A percentile compares a stretch with the other conserved stretches of the same genome.
phyloP scores from a whole-genome alignment of 2,329 filamentous ascomycete species.

The Microsporum ferrugineum region DNA sequence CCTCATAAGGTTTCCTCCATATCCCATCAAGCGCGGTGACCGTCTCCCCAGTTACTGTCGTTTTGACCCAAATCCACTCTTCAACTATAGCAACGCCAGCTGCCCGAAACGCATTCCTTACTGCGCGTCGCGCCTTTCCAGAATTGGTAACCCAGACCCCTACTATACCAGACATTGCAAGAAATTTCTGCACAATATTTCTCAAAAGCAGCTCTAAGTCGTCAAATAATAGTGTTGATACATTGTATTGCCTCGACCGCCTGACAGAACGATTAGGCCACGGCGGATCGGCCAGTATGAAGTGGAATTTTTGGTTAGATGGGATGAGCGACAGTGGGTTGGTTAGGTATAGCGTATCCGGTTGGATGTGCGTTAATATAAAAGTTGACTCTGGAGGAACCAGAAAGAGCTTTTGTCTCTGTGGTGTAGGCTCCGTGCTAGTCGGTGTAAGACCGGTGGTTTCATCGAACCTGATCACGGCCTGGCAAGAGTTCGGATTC shows the following conservation, averaged over 20 bases:
- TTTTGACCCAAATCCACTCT: conserved; percentile 56
- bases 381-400: conserved; percentile 42
- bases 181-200: conserved; percentile 36
- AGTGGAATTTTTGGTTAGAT: conserved; percentile 38
- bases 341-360: neutral
- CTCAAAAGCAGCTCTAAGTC: conserved; percentile 26
- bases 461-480: neutral
- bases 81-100: conserved; percentile 43
- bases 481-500: conserved; percentile 21
- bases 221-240: conserved; percentile 20
- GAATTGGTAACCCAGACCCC: conserved; percentile 55
- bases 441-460: neutral
- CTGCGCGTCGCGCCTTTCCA: conserved; percentile 36
- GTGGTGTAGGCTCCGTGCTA: neutral
- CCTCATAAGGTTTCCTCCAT: conserved; percentile 53
- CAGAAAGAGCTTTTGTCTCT: neutral
- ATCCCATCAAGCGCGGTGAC: conserved; percentile 41
- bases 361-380: conserved; percentile 30
- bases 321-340: conserved; percentile 21
- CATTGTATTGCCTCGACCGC: conserved; percentile 40
- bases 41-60: conserved; percentile 42
- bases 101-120: conserved; percentile 32
- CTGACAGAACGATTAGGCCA: conserved; percentile 53
- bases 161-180: conserved; percentile 34
- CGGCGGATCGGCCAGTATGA: conserved; percentile 52